phyloP scores from a whole-genome alignment of 441 rosid genomes.

The Flueggea neowawraea region DNA sequence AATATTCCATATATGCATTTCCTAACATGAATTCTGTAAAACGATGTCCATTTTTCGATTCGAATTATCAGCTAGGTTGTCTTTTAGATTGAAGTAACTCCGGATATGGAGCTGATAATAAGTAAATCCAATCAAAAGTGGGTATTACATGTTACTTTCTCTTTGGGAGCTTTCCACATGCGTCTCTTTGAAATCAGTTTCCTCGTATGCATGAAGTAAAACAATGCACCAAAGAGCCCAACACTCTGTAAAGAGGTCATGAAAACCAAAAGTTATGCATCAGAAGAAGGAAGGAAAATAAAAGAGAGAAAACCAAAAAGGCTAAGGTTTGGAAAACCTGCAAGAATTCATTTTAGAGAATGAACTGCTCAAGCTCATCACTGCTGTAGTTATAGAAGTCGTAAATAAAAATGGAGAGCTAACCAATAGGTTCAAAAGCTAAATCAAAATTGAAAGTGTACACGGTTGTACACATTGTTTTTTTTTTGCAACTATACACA shows the following conservation, averaged over 20 bases:
- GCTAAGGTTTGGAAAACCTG: constrained; percentile 23
- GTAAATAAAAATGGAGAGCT: constrained; percentile 34
- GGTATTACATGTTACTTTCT: constrained; percentile 14
- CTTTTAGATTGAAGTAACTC: too few relatives aligned
- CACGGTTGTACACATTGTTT: too few relatives aligned
- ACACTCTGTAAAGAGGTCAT: constrained; percentile 28
- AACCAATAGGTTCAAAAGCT: constrained; percentile 34
- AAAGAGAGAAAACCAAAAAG: background rate
- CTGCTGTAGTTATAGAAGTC: constrained; percentile 45
- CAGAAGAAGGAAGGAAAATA: background rate
- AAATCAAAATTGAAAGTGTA: background rate
- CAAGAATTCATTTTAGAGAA: constrained; percentile 34
- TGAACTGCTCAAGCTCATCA: constrained; percentile 19
- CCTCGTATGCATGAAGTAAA: constrained; percentile 46
- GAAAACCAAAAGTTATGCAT: background rate
- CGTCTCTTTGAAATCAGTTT: constrained; percentile 40
- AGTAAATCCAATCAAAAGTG: too few relatives aligned
- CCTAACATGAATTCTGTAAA: too few relatives aligned
- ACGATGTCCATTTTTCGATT: too few relatives aligned
- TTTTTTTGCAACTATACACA: too few relatives aligned
- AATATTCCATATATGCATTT: too few relatives aligned
- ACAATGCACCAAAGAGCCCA: constrained; percentile 40
- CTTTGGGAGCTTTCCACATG: constrained; percentile 5
- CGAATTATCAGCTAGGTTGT: too few relatives aligned
- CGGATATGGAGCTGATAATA: too few relatives aligned